A percentile compares a stretch with the other conserved stretches of the same genome.
Evolutionary conservation across 169 alveolate genomes (phyloP).

Genomic region (Plasmodium billcollinsi): DNA sequence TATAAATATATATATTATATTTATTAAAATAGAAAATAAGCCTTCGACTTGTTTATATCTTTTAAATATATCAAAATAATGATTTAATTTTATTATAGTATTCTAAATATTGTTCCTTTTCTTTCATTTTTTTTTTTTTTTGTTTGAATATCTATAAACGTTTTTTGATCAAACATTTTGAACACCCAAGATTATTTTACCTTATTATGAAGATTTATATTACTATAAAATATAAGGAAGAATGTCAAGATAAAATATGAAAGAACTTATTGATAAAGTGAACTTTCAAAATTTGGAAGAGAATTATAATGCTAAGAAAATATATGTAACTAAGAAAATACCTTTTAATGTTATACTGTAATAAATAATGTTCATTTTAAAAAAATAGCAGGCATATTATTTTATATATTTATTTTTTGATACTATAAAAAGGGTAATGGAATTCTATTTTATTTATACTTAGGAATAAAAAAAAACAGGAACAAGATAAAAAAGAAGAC

Average conservation of each 20-base stretch:
- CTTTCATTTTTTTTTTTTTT: too few species aligned
- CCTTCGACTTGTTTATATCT: too few species aligned
- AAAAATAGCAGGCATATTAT: too few species aligned
- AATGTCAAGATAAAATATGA: slow-evolving; percentile 25
- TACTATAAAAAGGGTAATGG: background rate
- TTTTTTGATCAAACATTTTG: too few species aligned
- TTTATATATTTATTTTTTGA: too few species aligned
- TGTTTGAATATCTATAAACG: too few species aligned
- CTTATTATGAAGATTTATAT: background rate
- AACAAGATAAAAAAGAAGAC: slow-evolving; percentile 56
- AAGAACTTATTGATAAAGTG: slow-evolving; percentile 70
- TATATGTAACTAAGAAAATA: slow-evolving; percentile 42
- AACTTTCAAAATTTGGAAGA: slow-evolving; percentile 58
- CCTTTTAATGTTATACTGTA: slow-evolving; percentile 61
- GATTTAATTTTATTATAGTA: too few species aligned
- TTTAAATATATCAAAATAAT: too few species aligned
- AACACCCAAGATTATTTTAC: too few species aligned
- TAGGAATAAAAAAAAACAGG: slow-evolving; percentile 59
- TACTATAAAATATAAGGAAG: background rate
- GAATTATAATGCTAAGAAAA: slow-evolving; percentile 21
- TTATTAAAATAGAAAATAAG: too few species aligned
- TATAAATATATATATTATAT: too few species aligned
- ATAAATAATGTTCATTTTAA: background rate
- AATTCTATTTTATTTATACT: background rate
- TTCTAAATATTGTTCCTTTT: too few species aligned